Evolutionary conservation across 1,139 yeast genomes (phyloP).

Genomic region (Tardiomyces depauwii): DNA sequence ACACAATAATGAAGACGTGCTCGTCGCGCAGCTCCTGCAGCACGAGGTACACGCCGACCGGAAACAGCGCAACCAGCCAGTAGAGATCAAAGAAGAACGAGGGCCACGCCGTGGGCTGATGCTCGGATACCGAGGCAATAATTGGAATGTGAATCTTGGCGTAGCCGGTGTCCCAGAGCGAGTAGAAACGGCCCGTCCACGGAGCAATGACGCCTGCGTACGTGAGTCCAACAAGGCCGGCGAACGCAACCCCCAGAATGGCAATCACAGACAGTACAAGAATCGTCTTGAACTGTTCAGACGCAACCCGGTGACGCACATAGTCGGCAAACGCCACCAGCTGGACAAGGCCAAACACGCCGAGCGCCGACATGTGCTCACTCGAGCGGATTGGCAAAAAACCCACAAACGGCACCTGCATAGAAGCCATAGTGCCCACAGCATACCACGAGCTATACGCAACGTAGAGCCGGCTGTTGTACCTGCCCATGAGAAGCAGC

Average conservation of each 20-base stretch:
- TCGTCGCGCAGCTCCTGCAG: slow-evolving; percentile 87
- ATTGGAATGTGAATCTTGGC: slow-evolving; percentile 98
- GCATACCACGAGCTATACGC: slow-evolving; percentile 97
- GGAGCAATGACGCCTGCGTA: slow-evolving; percentile 94
- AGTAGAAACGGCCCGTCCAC: slow-evolving; percentile 98
- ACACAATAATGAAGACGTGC: slow-evolving; percentile 85
- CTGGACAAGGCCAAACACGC: slow-evolving; percentile 92
- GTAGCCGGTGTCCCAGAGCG: slow-evolving; percentile 95
- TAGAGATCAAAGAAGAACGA: slow-evolving; percentile 91
- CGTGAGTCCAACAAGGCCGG: slow-evolving; percentile 68
- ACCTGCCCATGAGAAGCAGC: slow-evolving; percentile 88
- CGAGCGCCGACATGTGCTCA: slow-evolving; percentile 98
- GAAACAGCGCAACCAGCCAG: slow-evolving; percentile 94
- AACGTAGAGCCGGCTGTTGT: slow-evolving; percentile 68
- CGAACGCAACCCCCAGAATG: slow-evolving; percentile 51
- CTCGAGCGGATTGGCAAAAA: slow-evolving; percentile 93
- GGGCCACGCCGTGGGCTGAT: slow-evolving; percentile 99
- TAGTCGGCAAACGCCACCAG: slow-evolving; percentile 81
- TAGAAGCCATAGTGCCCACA: slow-evolving; percentile 89
- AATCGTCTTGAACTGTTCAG: slow-evolving; percentile 64
- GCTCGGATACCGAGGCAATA: slow-evolving; percentile 97
- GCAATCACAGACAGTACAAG: slow-evolving; percentile 48
- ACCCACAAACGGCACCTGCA: slow-evolving; percentile 99
- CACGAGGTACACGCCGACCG: slow-evolving; percentile 87
- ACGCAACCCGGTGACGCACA: slow-evolving; percentile 61